Conservation (phyloP, 306 rosid genomes). For the Dalbergia oliveri region DNA sequence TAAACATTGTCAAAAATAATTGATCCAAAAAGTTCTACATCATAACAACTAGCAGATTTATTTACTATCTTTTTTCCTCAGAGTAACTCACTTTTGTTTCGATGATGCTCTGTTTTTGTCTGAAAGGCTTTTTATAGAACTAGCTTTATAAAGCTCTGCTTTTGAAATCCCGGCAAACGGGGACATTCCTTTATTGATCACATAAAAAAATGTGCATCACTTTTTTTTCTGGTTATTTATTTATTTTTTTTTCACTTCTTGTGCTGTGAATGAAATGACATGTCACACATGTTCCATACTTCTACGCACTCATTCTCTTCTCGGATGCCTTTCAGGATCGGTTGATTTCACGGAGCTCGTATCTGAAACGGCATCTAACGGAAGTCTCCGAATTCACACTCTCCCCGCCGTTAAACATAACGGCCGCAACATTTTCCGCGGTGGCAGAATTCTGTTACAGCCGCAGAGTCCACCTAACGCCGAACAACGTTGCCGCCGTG, state of each 20-base stretch:
- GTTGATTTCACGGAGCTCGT: constrained; percentile 64
- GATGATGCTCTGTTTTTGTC: constrained; percentile 31
- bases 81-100: background rate
- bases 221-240: too few species aligned
- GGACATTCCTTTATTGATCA: constrained; percentile 47
- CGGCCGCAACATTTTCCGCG: constrained; percentile 65
- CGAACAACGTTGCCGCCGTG: constrained; percentile 72
- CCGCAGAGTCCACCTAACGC: constrained; percentile 58
- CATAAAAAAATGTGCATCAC: constrained; percentile 53
- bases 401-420: constrained; percentile 81
- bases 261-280: constrained; percentile 33
- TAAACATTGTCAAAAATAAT: background rate
- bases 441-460: constrained; percentile 84
- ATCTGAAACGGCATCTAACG: constrained; percentile 72
- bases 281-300: background rate
- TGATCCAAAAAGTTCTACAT: background rate
- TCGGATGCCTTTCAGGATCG: constrained; percentile 59
- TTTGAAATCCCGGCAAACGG: constrained; percentile 39
- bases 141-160: constrained; percentile 28
- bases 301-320: background rate
- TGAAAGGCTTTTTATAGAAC: constrained; percentile 35
- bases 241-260: background rate
- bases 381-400: constrained; percentile 60
- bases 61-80: background rate
- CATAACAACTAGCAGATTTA: background rate